Conservation (phyloP, 768 basidiomycete species). For the Trametopsis cervina region DNA sequence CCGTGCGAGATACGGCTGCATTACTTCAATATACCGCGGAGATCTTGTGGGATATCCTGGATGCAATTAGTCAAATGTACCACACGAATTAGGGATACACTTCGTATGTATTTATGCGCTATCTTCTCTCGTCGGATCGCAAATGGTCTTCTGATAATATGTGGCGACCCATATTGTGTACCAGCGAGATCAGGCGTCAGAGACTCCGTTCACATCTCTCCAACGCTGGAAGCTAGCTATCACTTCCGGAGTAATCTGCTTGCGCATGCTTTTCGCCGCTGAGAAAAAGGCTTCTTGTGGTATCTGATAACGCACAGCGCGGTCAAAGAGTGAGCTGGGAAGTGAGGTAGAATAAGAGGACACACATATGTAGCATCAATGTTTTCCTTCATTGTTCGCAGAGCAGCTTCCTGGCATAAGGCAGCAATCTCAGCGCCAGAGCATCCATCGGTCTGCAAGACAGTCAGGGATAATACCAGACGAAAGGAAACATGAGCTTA, state of each 20-base stretch:
- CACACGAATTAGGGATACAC: too few relatives aligned
- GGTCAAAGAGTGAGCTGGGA: neutral
- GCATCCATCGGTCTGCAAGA: constrained; percentile 79
- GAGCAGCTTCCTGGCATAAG: constrained; percentile 93
- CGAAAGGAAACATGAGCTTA: constrained; percentile 27
- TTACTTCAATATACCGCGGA: too few relatives aligned
- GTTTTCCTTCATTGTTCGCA: constrained; percentile 85
- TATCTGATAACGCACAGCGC: constrained; percentile 44
- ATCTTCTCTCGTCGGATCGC: too few relatives aligned
- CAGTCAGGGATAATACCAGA: neutral
- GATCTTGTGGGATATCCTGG: too few relatives aligned
- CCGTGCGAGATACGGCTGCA: too few relatives aligned
- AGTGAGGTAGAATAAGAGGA: constrained; percentile 6
- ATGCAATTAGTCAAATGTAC: too few relatives aligned
- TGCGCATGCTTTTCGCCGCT: constrained; percentile 67
- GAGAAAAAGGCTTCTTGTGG: constrained; percentile 61
- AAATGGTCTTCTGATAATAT: too few relatives aligned
- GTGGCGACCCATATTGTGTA: too few relatives aligned
- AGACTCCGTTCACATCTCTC: neutral
- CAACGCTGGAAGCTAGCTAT: constrained; percentile 23
- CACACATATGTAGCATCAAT: constrained; percentile 72
- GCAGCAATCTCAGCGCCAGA: constrained; percentile 92
- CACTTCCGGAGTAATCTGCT: constrained; percentile 80
- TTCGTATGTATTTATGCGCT: too few relatives aligned
- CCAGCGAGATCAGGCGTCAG: too few relatives aligned